Percentiles rank a stretch among this genome's conserved stretches.
These are phyloP conservation scores for Cordyceps cateniannulata DNA, from an alignment of 2,329 filamentous ascomycete species.

Conservation along the genomic window DNA sequence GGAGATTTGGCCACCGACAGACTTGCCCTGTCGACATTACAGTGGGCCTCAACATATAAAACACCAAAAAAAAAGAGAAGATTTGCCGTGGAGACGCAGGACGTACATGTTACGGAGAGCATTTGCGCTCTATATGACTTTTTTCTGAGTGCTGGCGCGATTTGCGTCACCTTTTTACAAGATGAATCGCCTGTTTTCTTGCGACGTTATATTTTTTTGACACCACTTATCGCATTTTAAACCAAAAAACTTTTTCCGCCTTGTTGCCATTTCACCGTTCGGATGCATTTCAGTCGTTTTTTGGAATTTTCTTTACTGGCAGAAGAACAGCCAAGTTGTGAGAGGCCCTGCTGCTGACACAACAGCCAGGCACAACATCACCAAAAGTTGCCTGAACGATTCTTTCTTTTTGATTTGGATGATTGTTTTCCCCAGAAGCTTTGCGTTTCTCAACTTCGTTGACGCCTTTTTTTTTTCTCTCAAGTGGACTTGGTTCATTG, in stretches of 20 bases:
- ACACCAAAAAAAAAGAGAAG: background rate
- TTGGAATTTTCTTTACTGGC: background rate
- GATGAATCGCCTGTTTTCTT: background rate
- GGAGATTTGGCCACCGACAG: background rate
- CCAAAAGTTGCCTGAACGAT: background rate
- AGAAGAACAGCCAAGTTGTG: background rate
- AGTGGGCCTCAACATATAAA: background rate
- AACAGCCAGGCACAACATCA: background rate
- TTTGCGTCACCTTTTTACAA: background rate
- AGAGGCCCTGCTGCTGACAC: background rate
- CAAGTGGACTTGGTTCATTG: background rate
- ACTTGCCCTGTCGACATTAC: background rate
- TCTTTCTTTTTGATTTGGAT: slow-evolving; percentile 1
- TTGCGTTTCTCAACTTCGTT: background rate
- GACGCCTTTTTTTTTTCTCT: background rate
- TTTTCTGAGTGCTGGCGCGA: background rate
- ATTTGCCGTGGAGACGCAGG: background rate
- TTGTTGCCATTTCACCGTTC: background rate
- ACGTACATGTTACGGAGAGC: background rate
- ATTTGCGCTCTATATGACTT: background rate
- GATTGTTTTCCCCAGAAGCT: background rate
- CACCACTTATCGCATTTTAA: background rate
- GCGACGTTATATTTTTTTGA: background rate
- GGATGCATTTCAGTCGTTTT: slow-evolving; percentile 1
- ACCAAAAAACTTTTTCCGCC: background rate